These are phyloP conservation scores for Pythium volutum DNA, from an alignment of 352 stramenopile genomes.

Conservation along the genomic window DNA sequence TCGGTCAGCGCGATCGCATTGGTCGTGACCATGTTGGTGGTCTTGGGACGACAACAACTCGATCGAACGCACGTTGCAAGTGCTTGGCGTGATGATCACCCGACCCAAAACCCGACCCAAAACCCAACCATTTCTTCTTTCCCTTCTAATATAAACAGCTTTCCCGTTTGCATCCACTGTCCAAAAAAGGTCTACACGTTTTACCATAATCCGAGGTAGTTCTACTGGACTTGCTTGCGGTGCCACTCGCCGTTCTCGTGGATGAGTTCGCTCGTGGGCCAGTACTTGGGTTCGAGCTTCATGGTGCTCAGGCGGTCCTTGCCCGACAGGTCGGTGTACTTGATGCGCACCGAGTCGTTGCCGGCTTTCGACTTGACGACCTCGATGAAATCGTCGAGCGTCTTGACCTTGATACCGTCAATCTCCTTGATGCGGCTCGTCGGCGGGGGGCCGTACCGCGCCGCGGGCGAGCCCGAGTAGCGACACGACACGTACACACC, in stretches of 20 bases:
- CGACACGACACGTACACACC: slow-evolving; percentile 85
- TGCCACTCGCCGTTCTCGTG: slow-evolving; percentile 78
- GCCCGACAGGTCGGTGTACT: slow-evolving; percentile 86
- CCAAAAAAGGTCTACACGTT: neutral
- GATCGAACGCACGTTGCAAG: too few relatives aligned
- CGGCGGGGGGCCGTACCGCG: slow-evolving; percentile 84
- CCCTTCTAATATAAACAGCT: neutral
- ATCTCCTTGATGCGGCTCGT: slow-evolving; percentile 91
- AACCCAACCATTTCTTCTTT: neutral
- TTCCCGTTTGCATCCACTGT: neutral
- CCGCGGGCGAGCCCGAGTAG: slow-evolving; percentile 85
- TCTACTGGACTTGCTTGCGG: slow-evolving; percentile 27
- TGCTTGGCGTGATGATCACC: too few relatives aligned
- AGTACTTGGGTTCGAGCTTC: slow-evolving; percentile 90
- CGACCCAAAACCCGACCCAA: too few relatives aligned
- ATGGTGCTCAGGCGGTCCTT: slow-evolving; percentile 86
- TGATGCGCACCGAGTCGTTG: slow-evolving; percentile 84
- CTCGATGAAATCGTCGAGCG: slow-evolving; percentile 87
- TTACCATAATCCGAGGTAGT: too few relatives aligned
- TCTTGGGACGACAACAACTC: too few relatives aligned
- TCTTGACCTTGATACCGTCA: slow-evolving; percentile 82
- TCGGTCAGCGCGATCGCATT: too few relatives aligned
- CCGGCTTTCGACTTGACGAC: slow-evolving; percentile 61
- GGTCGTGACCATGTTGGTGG: too few relatives aligned
- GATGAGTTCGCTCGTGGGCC: slow-evolving; percentile 85